Evolutionary conservation across 768 basidiomycete species (phyloP), one percentile per base, ranked within the genome.

Genomic region (Tricholoma sp.): DNA sequence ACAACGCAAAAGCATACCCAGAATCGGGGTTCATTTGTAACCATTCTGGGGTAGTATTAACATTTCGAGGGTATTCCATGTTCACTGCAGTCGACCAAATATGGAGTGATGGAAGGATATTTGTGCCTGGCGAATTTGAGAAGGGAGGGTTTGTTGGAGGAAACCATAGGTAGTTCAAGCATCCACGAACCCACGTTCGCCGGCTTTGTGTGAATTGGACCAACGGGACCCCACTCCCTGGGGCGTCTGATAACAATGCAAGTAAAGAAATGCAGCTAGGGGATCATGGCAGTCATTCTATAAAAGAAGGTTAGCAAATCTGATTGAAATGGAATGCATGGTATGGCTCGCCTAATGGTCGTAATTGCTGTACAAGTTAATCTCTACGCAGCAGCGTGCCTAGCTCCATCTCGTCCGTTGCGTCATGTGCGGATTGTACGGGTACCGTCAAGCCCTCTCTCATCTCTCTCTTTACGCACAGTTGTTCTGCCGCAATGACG

Each of bases 391-490:
- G 67, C 41, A 81, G 64, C 21, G 70, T 64, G 12, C 76, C 83
- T 74, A 82, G 75, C 70, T 83, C 82, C 81, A 81, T 81, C 70
- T 80, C 86, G 67, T 74, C 85, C 58, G 67, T 76, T 64, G 83
- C 84, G 60, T 86, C 77, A 45, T 85, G 80, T 41, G 84, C 82
- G 18, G 67, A 64, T 29, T 79, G 80, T 9, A 76, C 66, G 51
- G 76, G 70, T 37, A 89, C 78, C 18, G 73, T 77, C 59, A 96
- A 71, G 7, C 93, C 94, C 67, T 95, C 92, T 18, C 75, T 74
- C 92, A 97, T 92, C 73, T 97, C 94, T 43, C 94, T 76, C 64
- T 82, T 85, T 24, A 96, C 89, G 67, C 96, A 95, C 24, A 97
- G 76, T 65, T 98, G 94, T 68, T 99, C 97, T 1, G 93, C 90